Evolutionary conservation across 768 basidiomycete genomes (phyloP), one percentile per base, ranked within the genome.

Genomic region (Rhizopogon rudus): DNA sequence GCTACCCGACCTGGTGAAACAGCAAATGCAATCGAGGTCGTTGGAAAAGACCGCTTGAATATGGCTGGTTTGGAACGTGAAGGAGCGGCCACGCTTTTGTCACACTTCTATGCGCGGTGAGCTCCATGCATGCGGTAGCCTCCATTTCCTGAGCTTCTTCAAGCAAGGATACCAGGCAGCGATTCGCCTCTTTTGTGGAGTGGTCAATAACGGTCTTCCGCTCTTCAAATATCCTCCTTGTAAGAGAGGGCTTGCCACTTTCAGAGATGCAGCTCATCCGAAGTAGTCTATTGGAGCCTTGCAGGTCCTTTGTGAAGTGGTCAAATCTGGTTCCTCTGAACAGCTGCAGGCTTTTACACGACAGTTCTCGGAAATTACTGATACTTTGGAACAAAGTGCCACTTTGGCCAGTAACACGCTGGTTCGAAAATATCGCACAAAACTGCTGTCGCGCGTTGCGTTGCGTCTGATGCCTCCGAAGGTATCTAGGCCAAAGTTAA

Each of bases 1-100:
- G 64, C 61, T 9, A 76, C 75, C 3, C 66, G 73, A n/a, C 61
- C 65, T 22, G 81, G 83, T 10, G 67, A 76, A 44, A 90, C 88
- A 1, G 82, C 84, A 0, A 60, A 63, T 16, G 66, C 67, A 5
- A 71, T 95, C 2, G 86, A 94, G 60, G 58, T 63, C 1, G 66
- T 84, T 3, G 87, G 81, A 0, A 87, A 80, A 61, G 61, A 62
- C 5, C 80, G 83, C 61, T 74, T 95, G 8, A 67, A 68, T 4
- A 82, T 77, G 42, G 82, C 91, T 12, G 94, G 96, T 0, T 74
- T 95, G 54, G 95, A 97, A 65, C 81, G 93, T 6, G 90, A 93
- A 42, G 87, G 82, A 33, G 90, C 92, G 31, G 87, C 88, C 0
- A 67, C 91, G 9, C 72, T 96, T n/a, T 77, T 98, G 6, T 84